Conservation (phyloP, 768 basidiomycete species). For the Rhizopogon salebrosus region DNA sequence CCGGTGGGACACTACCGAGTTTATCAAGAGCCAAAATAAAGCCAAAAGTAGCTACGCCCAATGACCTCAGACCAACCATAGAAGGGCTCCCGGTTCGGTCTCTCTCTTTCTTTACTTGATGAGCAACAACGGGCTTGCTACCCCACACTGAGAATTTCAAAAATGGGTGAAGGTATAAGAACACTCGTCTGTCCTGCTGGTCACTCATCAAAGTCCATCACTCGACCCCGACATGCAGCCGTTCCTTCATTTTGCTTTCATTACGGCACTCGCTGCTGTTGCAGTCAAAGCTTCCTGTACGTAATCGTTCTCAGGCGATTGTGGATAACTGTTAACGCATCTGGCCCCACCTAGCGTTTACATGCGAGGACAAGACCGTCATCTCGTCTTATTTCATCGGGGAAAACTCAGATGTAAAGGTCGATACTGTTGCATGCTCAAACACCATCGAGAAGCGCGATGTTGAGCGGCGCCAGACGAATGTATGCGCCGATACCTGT, state of each 20-base stretch:
- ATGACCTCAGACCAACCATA: background rate
- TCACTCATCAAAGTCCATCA: background rate
- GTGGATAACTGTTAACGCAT: background rate
- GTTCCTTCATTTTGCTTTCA: background rate
- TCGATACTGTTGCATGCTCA: conserved; percentile 30
- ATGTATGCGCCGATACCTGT: conserved; percentile 42
- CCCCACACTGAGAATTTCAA: background rate
- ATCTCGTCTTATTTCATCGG: conserved; percentile 30
- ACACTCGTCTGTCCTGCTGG: background rate
- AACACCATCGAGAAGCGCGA: conserved; percentile 1
- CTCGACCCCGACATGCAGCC: background rate
- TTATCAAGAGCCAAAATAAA: background rate
- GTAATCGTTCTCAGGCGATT: background rate
- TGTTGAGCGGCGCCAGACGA: conserved; percentile 14
- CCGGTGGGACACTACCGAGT: background rate
- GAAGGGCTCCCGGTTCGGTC: background rate
- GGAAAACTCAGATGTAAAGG: conserved; percentile 36
- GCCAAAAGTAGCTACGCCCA: background rate
- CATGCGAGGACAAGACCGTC: conserved; percentile 2
- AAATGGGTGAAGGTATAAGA: background rate
- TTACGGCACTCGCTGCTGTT: background rate
- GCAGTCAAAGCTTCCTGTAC: background rate
- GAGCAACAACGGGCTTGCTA: background rate
- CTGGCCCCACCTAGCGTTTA: background rate
- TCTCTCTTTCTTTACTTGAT: background rate